Percentiles rank a stretch among this genome's conserved stretches.
Evolutionary conservation across 129 eudicot species (phyloP).

Genomic region (Deinandra increscens): DNA sequence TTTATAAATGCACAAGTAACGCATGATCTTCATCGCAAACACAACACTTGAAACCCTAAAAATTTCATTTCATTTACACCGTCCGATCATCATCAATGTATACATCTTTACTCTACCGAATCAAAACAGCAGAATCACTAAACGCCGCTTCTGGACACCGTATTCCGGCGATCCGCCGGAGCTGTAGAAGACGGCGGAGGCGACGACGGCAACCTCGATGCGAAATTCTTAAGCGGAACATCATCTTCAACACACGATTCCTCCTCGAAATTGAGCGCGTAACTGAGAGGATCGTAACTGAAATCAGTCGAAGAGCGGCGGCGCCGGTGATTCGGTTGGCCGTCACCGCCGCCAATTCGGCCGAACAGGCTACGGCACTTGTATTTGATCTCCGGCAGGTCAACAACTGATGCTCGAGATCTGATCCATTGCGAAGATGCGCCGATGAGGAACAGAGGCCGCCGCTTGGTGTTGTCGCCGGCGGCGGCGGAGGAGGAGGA

Average conservation of each 20-base stretch:
- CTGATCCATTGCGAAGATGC: slow-evolving; percentile 42
- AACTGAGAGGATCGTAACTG: slow-evolving; percentile 65
- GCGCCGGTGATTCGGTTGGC: slow-evolving; percentile 31
- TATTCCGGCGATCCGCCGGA: background rate
- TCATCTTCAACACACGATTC: slow-evolving; percentile 36
- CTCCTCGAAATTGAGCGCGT: slow-evolving; percentile 69
- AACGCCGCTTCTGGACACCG: background rate
- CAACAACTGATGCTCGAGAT: slow-evolving; percentile 24
- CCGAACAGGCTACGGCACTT: slow-evolving; percentile 46
- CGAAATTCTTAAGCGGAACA: slow-evolving; percentile 36
- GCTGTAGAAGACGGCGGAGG: slow-evolving; percentile 24
- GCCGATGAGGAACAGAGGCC: slow-evolving; percentile 17
- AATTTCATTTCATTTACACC: slow-evolving; percentile 25
- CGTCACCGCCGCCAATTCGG: slow-evolving; percentile 20
- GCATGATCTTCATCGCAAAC: slow-evolving; percentile 14
- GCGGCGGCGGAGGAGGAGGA: slow-evolving; percentile 26
- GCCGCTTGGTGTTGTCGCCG: slow-evolving; percentile 29
- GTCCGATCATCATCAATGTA: slow-evolving; percentile 10
- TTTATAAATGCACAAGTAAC: slow-evolving; percentile 11
- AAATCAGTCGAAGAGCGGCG: slow-evolving; percentile 53
- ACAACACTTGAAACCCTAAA: slow-evolving; percentile 20
- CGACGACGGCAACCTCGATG: slow-evolving; percentile 46
- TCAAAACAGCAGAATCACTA: background rate
- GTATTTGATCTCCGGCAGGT: slow-evolving; percentile 40
- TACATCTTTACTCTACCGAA: background rate